A percentile compares a stretch with the other conserved stretches of the same genome.
Conservation (phyloP, 2,329 filamentous ascomycete species). For the Nigrospora osmanthi region DNA sequence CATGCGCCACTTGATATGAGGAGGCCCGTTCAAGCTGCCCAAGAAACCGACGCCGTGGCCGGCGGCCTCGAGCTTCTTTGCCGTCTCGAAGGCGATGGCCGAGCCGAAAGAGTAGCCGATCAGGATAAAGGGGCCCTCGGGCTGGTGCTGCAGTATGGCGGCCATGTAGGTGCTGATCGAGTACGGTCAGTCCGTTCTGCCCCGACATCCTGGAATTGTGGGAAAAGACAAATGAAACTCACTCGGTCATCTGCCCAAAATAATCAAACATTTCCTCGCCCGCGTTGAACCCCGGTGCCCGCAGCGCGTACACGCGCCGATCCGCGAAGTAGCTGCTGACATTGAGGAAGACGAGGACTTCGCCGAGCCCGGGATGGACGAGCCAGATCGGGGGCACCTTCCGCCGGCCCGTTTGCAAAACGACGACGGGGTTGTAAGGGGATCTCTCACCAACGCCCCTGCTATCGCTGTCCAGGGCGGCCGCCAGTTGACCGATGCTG, state of each 20-base stretch:
- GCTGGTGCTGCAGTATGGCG: slow-evolving; percentile 28
- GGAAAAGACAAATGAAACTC: not conserved
- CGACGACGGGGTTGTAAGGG: slow-evolving; percentile 1
- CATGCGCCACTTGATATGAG: slow-evolving; percentile 30
- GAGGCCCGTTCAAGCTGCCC: slow-evolving; percentile 31
- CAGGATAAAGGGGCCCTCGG: slow-evolving; percentile 35
- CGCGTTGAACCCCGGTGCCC: slow-evolving; percentile 20
- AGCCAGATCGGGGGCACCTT: slow-evolving; percentile 2
- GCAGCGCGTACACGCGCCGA: slow-evolving; percentile 3
- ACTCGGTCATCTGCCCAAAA: slow-evolving; percentile 22
- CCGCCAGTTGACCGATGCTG: not conserved
- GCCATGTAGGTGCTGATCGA: slow-evolving; percentile 23
- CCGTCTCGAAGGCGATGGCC: slow-evolving; percentile 35
- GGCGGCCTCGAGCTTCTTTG: slow-evolving; percentile 28
- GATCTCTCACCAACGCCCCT: no score
- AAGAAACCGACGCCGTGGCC: slow-evolving; percentile 30
- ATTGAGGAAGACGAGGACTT: slow-evolving; percentile 7
- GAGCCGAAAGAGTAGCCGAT: slow-evolving; percentile 36
- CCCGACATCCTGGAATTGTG: no score
- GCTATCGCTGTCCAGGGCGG: not conserved
- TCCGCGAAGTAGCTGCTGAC: slow-evolving; percentile 5
- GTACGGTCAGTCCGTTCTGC: not conserved
- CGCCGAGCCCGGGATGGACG: slow-evolving; percentile 6
- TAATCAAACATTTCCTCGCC: slow-evolving; percentile 23
- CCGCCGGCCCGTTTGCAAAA: slow-evolving; percentile 1